phyloP scores from a whole-genome alignment of 2,329 filamentous ascomycete species.

The Graphilbum ipis-grandicollis region DNA sequence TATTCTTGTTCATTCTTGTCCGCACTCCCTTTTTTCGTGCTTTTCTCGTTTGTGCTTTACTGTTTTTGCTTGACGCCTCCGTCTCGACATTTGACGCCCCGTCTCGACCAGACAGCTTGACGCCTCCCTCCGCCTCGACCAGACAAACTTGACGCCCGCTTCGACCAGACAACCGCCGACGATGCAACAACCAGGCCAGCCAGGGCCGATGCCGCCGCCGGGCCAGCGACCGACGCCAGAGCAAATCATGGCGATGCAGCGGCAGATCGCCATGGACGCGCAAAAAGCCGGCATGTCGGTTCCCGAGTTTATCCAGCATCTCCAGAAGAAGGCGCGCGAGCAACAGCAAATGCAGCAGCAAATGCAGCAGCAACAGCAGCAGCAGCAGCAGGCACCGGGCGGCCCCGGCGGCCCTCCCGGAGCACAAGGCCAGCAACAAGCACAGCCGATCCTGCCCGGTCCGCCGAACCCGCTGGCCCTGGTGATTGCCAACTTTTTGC shows the following conservation, averaged over 20 bases:
- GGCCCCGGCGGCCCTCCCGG: conserved; percentile 18
- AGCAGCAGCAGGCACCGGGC: conserved; percentile 12
- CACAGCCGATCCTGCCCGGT: conserved; percentile 54
- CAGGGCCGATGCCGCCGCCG: conserved; percentile 12
- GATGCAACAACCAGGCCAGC: conserved; percentile 4
- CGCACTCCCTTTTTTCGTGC: too few species aligned
- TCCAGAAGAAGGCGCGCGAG: conserved; percentile 38
- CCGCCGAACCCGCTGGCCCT: conserved; percentile 80
- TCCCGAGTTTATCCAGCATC: conserved; percentile 62
- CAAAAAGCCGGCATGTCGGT: conserved; percentile 71
- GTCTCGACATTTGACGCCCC: neutral
- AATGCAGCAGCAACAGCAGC: conserved; percentile 26
- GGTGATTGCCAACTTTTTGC: conserved; percentile 77
- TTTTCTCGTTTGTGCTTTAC: too few species aligned
- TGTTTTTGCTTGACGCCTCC: too few species aligned
- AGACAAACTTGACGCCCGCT: too few species aligned
- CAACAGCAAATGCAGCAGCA: conserved; percentile 28
- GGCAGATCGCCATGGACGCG: conserved; percentile 67
- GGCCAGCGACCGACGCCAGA: conserved; percentile 50
- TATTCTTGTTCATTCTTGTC: too few species aligned
- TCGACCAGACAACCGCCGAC: too few species aligned
- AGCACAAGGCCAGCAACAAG: conserved; percentile 25
- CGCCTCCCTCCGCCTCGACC: too few species aligned
- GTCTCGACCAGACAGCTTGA: too few species aligned
- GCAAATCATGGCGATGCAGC: conserved; percentile 72